These are phyloP conservation scores for Pythium sp. DNA, from an alignment of 352 stramenopile species.

Conservation along the genomic window DNA sequence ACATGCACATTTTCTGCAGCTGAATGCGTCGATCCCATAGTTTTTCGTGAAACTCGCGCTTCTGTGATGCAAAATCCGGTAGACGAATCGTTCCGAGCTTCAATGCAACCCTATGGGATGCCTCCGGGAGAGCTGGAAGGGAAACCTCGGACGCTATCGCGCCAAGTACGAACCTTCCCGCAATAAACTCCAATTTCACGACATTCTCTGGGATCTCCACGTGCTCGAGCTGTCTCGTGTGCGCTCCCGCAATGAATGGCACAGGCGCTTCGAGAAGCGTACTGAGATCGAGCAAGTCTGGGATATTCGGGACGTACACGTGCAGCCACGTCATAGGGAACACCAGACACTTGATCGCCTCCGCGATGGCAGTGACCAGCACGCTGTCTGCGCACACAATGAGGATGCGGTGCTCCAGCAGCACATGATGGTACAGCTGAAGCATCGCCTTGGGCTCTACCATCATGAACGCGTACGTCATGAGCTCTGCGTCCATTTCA, in stretches of 20 bases:
- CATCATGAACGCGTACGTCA: constrained; percentile 47
- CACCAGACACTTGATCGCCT: constrained; percentile 40
- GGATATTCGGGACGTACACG: constrained; percentile 51
- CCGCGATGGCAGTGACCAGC: constrained; percentile 41
- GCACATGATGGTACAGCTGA: constrained; percentile 38
- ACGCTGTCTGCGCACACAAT: constrained; percentile 41
- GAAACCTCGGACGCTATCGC: neutral
- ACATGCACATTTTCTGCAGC: constrained; percentile 44
- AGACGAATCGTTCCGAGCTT: constrained; percentile 23
- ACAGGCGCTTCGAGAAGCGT: constrained; percentile 53
- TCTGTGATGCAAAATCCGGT: constrained; percentile 25
- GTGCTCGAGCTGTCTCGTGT: constrained; percentile 31
- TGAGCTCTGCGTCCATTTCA: constrained; percentile 45
- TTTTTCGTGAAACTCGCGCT: constrained; percentile 40
- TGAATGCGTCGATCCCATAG: constrained; percentile 48
- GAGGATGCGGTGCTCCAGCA: constrained; percentile 50
- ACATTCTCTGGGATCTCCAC: constrained; percentile 35
- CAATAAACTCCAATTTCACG: constrained; percentile 35
- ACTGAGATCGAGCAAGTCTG: constrained; percentile 42
- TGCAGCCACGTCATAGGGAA: constrained; percentile 55
- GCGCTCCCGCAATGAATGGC: constrained; percentile 46
- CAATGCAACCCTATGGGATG: constrained; percentile 10
- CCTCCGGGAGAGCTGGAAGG: constrained; percentile 19
- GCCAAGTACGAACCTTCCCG: constrained; percentile 25
- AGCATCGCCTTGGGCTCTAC: constrained; percentile 35